Conservation (phyloP, 176 grass and related monocot species). For the Carex parvula region DNA sequence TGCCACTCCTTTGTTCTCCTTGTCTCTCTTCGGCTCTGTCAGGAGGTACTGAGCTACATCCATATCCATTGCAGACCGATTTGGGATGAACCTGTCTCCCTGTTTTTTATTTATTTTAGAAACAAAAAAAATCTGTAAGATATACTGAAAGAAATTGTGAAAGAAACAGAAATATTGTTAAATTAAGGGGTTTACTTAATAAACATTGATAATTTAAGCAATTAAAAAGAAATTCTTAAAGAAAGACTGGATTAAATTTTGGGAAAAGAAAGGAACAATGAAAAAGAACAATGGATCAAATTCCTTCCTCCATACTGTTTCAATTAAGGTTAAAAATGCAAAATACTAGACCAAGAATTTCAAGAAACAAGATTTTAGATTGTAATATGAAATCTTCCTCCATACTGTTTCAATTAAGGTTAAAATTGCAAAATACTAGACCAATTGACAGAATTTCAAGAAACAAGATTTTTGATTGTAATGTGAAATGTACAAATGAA, state of each 20-base stretch:
- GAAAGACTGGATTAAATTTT: not conserved
- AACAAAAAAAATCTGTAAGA: not conserved
- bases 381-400: not conserved
- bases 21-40: conserved; percentile 41
- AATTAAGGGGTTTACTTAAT: not conserved
- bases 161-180: not conserved
- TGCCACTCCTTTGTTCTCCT: conserved; percentile 33
- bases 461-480: not conserved
- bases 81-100: conserved; percentile 70
- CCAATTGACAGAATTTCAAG: not conserved
- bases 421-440: not conserved
- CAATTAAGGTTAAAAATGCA: not conserved
- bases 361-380: not conserved
- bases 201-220: not conserved
- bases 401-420: not conserved
- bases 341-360: not conserved
- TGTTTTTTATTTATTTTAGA: conserved; percentile 26
- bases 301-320: not conserved
- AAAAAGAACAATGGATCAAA: not conserved
- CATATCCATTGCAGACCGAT: conserved; percentile 53
- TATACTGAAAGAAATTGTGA: conserved; percentile 18
- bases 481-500: not conserved
- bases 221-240: not conserved
- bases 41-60: conserved; percentile 53
- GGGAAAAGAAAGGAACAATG: not conserved